A percentile compares a stretch with the other conserved stretches of the same genome.
Conservation (phyloP, 1,284 basidiomycete genomes). For the Grifola frondosa region DNA sequence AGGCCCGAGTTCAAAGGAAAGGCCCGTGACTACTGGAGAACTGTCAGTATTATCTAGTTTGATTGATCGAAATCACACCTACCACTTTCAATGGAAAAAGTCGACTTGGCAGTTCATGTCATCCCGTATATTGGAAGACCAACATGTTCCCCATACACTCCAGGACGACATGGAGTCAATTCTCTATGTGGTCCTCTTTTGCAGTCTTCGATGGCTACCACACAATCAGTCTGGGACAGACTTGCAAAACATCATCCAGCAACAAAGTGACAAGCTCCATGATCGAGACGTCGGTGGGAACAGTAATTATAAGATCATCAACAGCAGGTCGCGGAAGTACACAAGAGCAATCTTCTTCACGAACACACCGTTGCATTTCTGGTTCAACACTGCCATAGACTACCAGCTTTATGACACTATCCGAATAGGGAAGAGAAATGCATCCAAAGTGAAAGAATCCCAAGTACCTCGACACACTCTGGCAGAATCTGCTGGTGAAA, state of each 20-base stretch:
- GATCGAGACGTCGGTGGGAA: no score
- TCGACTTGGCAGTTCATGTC: no score
- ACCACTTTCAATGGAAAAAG: background rate
- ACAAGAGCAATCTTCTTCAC: background rate
- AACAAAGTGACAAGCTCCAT: no score
- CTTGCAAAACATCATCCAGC: no score
- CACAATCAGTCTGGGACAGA: no score
- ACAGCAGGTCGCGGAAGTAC: background rate
- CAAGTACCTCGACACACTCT: slow-evolving; percentile 5
- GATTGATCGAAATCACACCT: background rate
- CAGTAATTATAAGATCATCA: background rate
- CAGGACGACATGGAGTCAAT: slow-evolving; percentile 1
- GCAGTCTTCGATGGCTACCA: background rate
- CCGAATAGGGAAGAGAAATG: background rate
- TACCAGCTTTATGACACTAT: background rate
- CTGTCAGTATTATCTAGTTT: no score
- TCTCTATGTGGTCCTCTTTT: background rate
- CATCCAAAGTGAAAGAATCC: slow-evolving; percentile 2
- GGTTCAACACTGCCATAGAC: slow-evolving; percentile 1
- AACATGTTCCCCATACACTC: background rate
- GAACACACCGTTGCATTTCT: background rate
- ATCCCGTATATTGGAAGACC: background rate
- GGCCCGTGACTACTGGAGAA: background rate
- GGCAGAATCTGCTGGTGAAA: slow-evolving; percentile 3
- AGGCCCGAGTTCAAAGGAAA: background rate